phyloP scores from a whole-genome alignment of 768 basidiomycete species.

The Vishniacozyma victoriae region DNA sequence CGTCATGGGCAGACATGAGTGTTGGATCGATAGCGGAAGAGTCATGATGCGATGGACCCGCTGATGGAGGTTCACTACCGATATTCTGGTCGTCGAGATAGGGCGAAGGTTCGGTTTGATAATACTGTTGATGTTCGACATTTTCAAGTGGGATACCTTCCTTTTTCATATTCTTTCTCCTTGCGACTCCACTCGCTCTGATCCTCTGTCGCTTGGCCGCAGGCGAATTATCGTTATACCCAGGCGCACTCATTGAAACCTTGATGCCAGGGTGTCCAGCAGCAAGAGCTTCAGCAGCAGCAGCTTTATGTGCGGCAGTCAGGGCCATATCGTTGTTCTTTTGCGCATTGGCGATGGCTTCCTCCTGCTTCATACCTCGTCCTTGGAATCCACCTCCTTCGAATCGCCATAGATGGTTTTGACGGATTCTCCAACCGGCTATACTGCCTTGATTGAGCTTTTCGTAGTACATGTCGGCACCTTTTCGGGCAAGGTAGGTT shows the following conservation, averaged over 20 bases:
- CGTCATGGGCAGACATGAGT: not conserved
- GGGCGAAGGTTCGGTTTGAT: not conserved
- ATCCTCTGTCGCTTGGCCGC: conserved; percentile 2
- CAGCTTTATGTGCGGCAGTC: conserved; percentile 34
- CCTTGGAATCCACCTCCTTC: conserved; percentile 43
- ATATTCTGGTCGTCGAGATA: conserved; percentile 4
- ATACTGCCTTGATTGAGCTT: conserved; percentile 40
- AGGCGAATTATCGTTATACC: conserved; percentile 6
- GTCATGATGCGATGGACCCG: no score
- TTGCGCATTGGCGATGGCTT: conserved; percentile 29
- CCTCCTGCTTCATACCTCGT: conserved; percentile 43
- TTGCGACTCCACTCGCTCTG: not conserved
- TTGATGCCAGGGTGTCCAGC: conserved; percentile 37
- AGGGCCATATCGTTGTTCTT: conserved; percentile 30
- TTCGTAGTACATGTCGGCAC: conserved; percentile 45
- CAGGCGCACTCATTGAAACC: conserved; percentile 27
- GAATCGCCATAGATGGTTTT: conserved; percentile 42
- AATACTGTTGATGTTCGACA: not conserved
- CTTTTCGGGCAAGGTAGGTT: conserved; percentile 41
- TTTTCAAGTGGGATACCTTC: not conserved
- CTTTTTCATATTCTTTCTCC: conserved; percentile 1
- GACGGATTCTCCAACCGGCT: conserved; percentile 39
- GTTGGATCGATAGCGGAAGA: no score
- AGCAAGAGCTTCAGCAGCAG: conserved; percentile 37
- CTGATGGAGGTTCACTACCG: not conserved